Percentiles rank a stretch among this genome's conserved stretches.
phyloP scores from a whole-genome alignment of 768 basidiomycete species.

The Phallus indusiatus region DNA sequence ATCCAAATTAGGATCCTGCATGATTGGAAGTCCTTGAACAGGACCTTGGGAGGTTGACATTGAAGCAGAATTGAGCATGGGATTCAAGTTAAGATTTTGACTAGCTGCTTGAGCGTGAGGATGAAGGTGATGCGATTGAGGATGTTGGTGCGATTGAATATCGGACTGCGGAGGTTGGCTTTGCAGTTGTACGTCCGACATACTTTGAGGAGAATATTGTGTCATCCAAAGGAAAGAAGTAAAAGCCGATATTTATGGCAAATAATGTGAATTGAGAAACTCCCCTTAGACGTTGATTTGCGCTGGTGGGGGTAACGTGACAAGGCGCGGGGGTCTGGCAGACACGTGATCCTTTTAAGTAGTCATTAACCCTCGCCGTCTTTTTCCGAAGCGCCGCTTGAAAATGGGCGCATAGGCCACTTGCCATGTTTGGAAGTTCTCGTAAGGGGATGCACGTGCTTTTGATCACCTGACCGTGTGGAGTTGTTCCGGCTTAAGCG shows the following conservation, averaged over 20 bases:
- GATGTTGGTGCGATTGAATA: conserved; percentile 6
- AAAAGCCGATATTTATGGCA: background rate
- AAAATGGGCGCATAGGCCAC: background rate
- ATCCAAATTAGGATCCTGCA: conserved; percentile 44
- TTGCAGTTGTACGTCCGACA: background rate
- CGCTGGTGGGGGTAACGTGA: conserved; percentile 8
- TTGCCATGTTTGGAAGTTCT: background rate
- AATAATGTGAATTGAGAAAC: background rate
- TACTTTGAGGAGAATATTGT: background rate
- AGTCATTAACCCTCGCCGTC: background rate
- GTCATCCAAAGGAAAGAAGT: background rate
- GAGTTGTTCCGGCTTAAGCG: background rate
- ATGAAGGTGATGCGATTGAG: background rate
- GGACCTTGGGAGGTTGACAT: conserved; percentile 19
- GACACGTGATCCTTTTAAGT: conserved; percentile 7
- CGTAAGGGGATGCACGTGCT: background rate
- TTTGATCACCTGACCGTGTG: background rate
- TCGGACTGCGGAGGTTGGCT: conserved; percentile 8
- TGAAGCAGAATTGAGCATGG: conserved; percentile 12
- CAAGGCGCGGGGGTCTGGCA: conserved; percentile 5
- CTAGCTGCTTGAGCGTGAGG: background rate
- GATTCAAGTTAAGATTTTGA: conserved; percentile 6
- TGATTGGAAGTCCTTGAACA: conserved; percentile 7
- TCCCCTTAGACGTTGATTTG: background rate
- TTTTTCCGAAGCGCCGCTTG: conserved; percentile 2